Percentiles rank a stretch among this genome's conserved stretches.
Evolutionary conservation across 768 basidiomycete genomes (phyloP).

Genomic region (Leccinum longicurvipes): DNA sequence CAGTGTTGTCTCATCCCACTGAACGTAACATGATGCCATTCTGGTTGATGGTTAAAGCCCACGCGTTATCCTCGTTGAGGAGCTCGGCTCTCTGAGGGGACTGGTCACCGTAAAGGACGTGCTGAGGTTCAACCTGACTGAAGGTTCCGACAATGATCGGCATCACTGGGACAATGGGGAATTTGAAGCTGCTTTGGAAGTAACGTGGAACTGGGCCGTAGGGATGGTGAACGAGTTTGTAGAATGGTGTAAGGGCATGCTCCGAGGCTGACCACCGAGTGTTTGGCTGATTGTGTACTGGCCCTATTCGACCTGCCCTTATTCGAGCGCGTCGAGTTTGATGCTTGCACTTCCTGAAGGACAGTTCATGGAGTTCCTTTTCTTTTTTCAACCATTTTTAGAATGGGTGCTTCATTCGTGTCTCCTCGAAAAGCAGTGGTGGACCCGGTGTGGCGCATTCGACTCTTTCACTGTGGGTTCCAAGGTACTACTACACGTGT

Average conservation of each 20-base stretch:
- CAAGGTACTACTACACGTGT: not conserved
- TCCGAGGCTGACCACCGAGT: constrained; percentile 19
- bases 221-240: constrained; percentile 33
- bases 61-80: constrained; percentile 92
- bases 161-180: constrained; percentile 60
- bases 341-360: not conserved
- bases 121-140: constrained; percentile 72
- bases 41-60: constrained; percentile 50
- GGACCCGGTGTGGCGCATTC: not conserved
- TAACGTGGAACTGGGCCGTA: constrained; percentile 54
- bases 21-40: not conserved
- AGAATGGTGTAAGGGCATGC: constrained; percentile 23
- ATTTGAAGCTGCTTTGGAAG: constrained; percentile 61
- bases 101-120: constrained; percentile 97
- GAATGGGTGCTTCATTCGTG: not conserved
- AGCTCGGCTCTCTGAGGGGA: constrained; percentile 77
- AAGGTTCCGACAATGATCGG: constrained; percentile 48
- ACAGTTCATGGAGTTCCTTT: not conserved
- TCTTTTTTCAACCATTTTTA: not conserved
- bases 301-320: not conserved
- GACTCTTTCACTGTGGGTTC: not conserved
- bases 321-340: not conserved
- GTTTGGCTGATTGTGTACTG: not conserved
- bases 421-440: not conserved
- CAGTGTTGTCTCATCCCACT: not conserved